Base-by-base conservation (phyloP, 345 rosid species). In the Aurinia saxatilis region DNA sequence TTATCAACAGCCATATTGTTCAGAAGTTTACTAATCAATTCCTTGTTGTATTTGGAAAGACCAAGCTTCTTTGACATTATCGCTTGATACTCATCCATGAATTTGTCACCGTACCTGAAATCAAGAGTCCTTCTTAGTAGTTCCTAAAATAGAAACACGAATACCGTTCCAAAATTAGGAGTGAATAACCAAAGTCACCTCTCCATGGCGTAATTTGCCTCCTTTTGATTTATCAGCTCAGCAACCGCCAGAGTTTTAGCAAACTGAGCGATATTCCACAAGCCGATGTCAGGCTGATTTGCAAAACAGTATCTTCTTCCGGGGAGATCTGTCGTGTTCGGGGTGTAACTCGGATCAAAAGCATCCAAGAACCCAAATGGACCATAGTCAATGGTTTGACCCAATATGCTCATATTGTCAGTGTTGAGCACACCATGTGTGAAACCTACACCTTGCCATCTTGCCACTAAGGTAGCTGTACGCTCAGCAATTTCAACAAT, bases 341-440 rank as follows among this genome's bases (percentile, higher is more conserved):
- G 99, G 40, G 97, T 93, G 74, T 57, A 93, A 78, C 90, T 87
- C 25, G 96, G 99, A 76, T 90, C 99, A 74, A 93, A 93, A 44
- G 97, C 96, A 77, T 93, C 99, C 75, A 93, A 75, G 78, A 93
- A 93, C 37, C 99, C 99, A 56, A 93, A 93, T 2, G 99, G 99
- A 49, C 97, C 99, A 66, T 93, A 93, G 80, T 93, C 96, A 55
- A 93, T 90, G 5, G 97, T 90, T 45, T 85, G 91, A 47, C 99
- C 99, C 65, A 90, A 80, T 70, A 93, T 75, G 80, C 99, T 93
- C 97, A 90, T 93, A 70, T 93, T 93, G 74, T 90, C 99, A 3
- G 97, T 93, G 82, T 93, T 93, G 73, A 93, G 80, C 66, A 93
- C 97, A 40, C 99, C 99, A 51, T 93, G 99, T 12, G 97, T 90